A percentile compares a stretch with the other conserved stretches of the same genome.
Conservation (phyloP, 2,329 filamentous ascomycete genomes). For the Hypoxylon sp. region DNA sequence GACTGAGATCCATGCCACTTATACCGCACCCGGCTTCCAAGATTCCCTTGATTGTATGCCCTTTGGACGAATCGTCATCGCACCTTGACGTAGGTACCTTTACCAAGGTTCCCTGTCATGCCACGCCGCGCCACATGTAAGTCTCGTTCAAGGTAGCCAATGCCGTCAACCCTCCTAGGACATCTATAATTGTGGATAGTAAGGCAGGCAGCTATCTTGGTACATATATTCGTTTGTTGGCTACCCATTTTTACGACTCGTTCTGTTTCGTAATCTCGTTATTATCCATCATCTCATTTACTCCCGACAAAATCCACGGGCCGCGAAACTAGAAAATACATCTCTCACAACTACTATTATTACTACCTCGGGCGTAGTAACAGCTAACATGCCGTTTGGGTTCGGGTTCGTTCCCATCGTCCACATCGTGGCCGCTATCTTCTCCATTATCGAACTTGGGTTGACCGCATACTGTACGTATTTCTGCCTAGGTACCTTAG, state of each 20-base stretch:
- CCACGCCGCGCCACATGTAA: slow-evolving; percentile 35
- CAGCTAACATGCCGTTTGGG: slow-evolving; percentile 63
- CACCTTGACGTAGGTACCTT: slow-evolving; percentile 6
- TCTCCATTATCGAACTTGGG: slow-evolving; percentile 82
- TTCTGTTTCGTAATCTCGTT: not conserved
- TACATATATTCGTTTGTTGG: not conserved
- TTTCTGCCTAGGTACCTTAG: not conserved
- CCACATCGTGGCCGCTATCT: slow-evolving; percentile 75
- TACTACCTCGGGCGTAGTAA: not conserved
- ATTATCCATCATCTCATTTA: not conserved
- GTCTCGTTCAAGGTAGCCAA: slow-evolving; percentile 5
- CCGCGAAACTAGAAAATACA: not conserved
- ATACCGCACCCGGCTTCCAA: slow-evolving; percentile 19
- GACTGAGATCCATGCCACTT: slow-evolving; percentile 28
- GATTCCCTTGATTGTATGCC: slow-evolving; percentile 16
- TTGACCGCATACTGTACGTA: slow-evolving; percentile 79
- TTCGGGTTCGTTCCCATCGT: slow-evolving; percentile 72
- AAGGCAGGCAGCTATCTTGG: not conserved
- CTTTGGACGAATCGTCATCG: slow-evolving; percentile 32
- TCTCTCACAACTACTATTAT: not conserved
- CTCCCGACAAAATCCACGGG: no score
- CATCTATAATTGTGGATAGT: not conserved
- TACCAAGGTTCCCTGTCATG: slow-evolving; percentile 25
- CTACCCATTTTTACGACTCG: not conserved
- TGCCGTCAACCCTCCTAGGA: not conserved